A percentile compares a stretch with the other conserved stretches of the same genome.
These are phyloP conservation scores for Solanum virginianum DNA, from an alignment of 257 asterid species.

Conservation along the genomic window DNA sequence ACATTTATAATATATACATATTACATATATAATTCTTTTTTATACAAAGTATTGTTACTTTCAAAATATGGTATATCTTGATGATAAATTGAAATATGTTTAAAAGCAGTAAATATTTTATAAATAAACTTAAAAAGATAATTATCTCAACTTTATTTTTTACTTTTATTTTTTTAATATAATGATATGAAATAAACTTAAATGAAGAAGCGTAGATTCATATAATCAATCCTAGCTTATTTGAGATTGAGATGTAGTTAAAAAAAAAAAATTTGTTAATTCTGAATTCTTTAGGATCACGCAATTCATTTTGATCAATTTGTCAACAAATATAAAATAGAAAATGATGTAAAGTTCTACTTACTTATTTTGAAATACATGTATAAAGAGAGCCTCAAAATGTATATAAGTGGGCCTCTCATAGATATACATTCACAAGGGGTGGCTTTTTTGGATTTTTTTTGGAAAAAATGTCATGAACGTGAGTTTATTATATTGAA, in stretches of 20 bases:
- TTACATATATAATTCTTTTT: too few relatives aligned
- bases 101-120: too few relatives aligned
- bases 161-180: neutral
- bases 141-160: neutral
- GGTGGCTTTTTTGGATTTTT: neutral
- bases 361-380: neutral
- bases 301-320: neutral
- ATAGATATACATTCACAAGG: too few relatives aligned
- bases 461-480: neutral
- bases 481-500: neutral
- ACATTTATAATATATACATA: too few relatives aligned
- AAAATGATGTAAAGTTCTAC: neutral
- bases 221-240: neutral
- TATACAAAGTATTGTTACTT: too few relatives aligned
- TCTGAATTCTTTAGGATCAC: neutral
- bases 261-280: too few relatives aligned
- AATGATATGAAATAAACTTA: neutral
- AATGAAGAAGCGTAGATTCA: neutral
- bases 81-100: too few relatives aligned
- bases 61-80: too few relatives aligned
- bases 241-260: neutral
- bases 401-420: neutral
- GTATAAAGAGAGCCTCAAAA: neutral
- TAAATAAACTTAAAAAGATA: too few relatives aligned
- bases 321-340: neutral